Evolutionary conservation across 78 protist genomes (phyloP).

Genomic region (Dictyostelium intermedium): DNA sequence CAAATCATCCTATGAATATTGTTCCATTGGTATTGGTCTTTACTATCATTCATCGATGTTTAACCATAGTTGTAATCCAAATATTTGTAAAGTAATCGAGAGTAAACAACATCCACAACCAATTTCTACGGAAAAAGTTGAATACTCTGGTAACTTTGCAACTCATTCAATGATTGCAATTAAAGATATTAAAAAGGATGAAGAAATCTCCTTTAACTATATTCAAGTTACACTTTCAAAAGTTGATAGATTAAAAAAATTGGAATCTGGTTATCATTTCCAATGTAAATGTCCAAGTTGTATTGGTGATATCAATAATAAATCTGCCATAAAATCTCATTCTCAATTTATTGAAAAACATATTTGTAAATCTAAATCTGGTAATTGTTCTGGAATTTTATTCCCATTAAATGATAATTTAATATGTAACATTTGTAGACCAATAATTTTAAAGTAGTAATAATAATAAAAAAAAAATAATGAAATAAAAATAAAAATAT

Average conservation of each 20-base stretch:
- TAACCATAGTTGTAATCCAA: slow-evolving; percentile 54
- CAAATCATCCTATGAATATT: not conserved
- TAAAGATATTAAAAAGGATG: slow-evolving; percentile 12
- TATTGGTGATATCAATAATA: not conserved
- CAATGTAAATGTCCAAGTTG: slow-evolving; percentile 40
- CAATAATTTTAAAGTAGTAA: not conserved
- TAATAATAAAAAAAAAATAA: too few relatives aligned
- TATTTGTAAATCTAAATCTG: not conserved
- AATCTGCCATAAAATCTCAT: not conserved
- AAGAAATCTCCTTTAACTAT: slow-evolving; percentile 31
- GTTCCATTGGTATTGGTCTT: slow-evolving; percentile 36
- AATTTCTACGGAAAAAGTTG: not conserved
- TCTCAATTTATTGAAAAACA: not conserved
- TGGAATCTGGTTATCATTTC: slow-evolving; percentile 8
- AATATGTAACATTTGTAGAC: slow-evolving; percentile 21
- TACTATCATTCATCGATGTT: not conserved
- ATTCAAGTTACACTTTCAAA: slow-evolving; percentile 11
- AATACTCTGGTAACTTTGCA: not conserved
- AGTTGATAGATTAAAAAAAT: not conserved
- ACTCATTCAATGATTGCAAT: slow-evolving; percentile 36
- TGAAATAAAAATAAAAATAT: not conserved
- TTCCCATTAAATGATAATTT: not conserved
- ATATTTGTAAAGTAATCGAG: slow-evolving; percentile 5
- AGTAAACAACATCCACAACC: not conserved
- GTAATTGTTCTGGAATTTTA: slow-evolving; percentile 13